A percentile compares a stretch with the other conserved stretches of the same genome.
These are phyloP conservation scores for Tetratostichococcus sp. DNA, from an alignment of 139 green algal species.

Conservation along the genomic window DNA sequence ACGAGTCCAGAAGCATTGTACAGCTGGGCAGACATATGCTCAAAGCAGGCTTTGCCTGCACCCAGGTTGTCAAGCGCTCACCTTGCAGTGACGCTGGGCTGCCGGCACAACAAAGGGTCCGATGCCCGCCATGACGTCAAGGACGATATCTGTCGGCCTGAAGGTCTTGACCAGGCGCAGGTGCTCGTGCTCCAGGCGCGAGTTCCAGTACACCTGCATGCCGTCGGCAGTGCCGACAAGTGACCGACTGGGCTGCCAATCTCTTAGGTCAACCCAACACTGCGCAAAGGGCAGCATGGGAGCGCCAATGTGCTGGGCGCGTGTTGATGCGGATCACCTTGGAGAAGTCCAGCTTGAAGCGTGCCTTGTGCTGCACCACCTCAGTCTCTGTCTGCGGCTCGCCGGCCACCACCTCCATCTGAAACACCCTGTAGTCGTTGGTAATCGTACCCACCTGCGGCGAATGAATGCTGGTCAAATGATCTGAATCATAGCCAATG, in stretches of 20 bases:
- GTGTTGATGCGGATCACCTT: too few relatives aligned
- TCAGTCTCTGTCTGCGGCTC: constrained; percentile 40
- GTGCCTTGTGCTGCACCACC: constrained; percentile 72
- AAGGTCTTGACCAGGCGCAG: constrained; percentile 72
- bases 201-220: constrained; percentile 99
- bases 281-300: too few relatives aligned
- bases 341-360: constrained; percentile 88
- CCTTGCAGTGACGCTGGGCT: constrained; percentile 66
- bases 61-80: constrained; percentile 24
- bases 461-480: too few relatives aligned
- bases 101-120: constrained; percentile 96
- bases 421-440: constrained; percentile 91
- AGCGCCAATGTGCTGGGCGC: too few relatives aligned
- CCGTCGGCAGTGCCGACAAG: not conserved
- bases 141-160: constrained; percentile 54
- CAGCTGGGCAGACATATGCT: too few relatives aligned
- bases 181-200: constrained; percentile 92
- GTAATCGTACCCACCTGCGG: constrained; percentile 70
- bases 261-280: too few relatives aligned
- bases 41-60: too few relatives aligned
- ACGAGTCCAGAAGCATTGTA: too few relatives aligned
- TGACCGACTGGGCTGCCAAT: not conserved
- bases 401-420: constrained; percentile 92
- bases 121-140: constrained; percentile 90
- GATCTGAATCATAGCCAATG: too few relatives aligned